Percentiles rank a stretch among this genome's conserved stretches.
Evolutionary conservation across 2,329 filamentous ascomycete species (phyloP).

Genomic region (Atkinsonella hypoxylon): DNA sequence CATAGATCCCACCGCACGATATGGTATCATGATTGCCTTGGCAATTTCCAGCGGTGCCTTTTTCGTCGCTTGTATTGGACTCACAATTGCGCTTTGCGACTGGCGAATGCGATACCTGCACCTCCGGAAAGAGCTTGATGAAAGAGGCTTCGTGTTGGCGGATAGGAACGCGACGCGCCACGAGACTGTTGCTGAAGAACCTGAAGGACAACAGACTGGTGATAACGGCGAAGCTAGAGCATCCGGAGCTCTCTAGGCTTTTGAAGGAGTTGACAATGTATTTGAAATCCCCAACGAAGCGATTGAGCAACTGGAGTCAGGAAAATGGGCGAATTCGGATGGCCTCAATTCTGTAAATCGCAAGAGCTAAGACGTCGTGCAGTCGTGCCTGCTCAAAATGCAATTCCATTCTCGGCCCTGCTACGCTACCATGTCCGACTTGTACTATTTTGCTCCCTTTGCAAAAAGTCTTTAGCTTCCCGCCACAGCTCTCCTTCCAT

Average conservation of each 20-base stretch:
- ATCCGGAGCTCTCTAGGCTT: constrained; percentile 5
- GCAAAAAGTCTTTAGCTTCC: constrained; percentile 25
- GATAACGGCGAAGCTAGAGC: constrained; percentile 1
- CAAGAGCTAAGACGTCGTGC: neutral
- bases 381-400: neutral
- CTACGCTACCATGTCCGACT: neutral
- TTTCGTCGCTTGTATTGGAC: constrained; percentile 7
- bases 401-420: neutral
- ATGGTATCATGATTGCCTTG: constrained; percentile 7
- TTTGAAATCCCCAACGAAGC: neutral
- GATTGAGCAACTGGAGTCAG: neutral
- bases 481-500: constrained; percentile 75
- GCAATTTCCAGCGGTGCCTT: constrained; percentile 8
- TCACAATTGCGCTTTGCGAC: constrained; percentile 6
- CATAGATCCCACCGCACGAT: constrained; percentile 4
- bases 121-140: constrained; percentile 6
- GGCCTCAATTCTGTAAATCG: too few species aligned
- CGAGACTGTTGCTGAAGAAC: neutral
- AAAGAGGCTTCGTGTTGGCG: constrained; percentile 2
- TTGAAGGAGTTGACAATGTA: neutral
- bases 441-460: constrained; percentile 14
- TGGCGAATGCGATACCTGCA: constrained; percentile 8
- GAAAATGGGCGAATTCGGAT: neutral
- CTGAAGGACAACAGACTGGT: neutral
- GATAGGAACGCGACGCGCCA: neutral